These are phyloP conservation scores for Piper betle DNA, from an alignment of 164 flowering plant species.

Conservation along the genomic window DNA sequence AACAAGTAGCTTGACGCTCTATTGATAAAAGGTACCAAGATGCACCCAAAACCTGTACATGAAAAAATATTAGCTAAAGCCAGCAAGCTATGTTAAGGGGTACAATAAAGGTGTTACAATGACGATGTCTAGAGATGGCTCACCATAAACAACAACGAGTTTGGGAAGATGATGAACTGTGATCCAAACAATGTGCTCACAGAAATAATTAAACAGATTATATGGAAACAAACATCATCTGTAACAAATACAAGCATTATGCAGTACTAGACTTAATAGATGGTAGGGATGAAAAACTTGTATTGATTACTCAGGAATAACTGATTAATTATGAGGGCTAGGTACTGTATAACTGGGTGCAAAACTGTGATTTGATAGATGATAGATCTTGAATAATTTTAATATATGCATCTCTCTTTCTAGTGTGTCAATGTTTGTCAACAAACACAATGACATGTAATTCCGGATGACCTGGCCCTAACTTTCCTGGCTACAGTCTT, in stretches of 20 bases:
- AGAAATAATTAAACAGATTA: neutral
- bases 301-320: too few species aligned
- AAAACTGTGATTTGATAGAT: too few species aligned
- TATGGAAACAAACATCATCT: too few species aligned
- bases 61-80: neutral
- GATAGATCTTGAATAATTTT: too few species aligned
- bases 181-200: neutral
- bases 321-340: too few species aligned
- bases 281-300: too few species aligned
- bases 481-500: too few species aligned
- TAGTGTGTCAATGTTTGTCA: too few species aligned
- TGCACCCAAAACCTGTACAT: constrained; percentile 74
- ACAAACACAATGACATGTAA: too few species aligned
- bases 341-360: too few species aligned
- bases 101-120: neutral
- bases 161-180: neutral
- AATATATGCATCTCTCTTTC: too few species aligned
- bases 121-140: neutral
- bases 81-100: neutral
- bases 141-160: neutral
- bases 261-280: neutral
- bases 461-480: too few species aligned
- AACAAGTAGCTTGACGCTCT: constrained; percentile 68
- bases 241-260: neutral
- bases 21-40: constrained; percentile 76